Conservation (phyloP, 805 yeast species). For the Yarrowia bubula region DNA sequence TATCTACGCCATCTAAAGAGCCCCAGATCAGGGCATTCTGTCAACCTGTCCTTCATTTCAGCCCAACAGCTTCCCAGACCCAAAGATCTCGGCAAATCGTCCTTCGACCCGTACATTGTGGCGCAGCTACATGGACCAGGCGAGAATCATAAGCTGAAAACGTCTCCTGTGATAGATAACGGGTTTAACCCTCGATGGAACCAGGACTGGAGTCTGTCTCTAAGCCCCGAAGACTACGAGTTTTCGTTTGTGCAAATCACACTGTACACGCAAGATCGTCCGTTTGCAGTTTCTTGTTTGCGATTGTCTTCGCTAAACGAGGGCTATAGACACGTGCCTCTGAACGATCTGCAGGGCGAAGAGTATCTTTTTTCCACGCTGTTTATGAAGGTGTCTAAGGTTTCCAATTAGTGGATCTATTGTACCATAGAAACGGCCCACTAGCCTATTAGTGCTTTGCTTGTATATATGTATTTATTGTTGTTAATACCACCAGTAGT, state of each 20-base stretch:
- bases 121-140: slow-evolving; percentile 55
- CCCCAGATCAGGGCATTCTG: slow-evolving; percentile 15
- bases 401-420: slow-evolving; percentile 1
- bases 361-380: slow-evolving; percentile 61
- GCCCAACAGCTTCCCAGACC: slow-evolving; percentile 85
- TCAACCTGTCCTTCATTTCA: slow-evolving; percentile 56
- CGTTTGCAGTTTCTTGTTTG: slow-evolving; percentile 59
- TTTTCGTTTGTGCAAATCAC: slow-evolving; percentile 42
- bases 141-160: slow-evolving; percentile 19
- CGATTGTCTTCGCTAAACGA: slow-evolving; percentile 61
- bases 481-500: too few species aligned
- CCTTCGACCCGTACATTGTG: slow-evolving; percentile 60
- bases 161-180: slow-evolving; percentile 44
- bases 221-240: slow-evolving; percentile 33
- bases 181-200: slow-evolving; percentile 92
- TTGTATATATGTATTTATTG: slow-evolving; percentile 23
- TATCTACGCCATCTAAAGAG: slow-evolving; percentile 40
- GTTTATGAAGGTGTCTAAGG: slow-evolving; percentile 41
- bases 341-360: slow-evolving; percentile 79
- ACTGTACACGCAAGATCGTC: slow-evolving; percentile 38
- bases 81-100: slow-evolving; percentile 48
- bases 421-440: too few species aligned
- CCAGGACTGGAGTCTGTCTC: slow-evolving; percentile 40
- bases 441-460: not conserved
- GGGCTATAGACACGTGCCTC: slow-evolving; percentile 81